phyloP scores from a whole-genome alignment of 202 grass and related monocot species.

The Elaeis oleifera region DNA sequence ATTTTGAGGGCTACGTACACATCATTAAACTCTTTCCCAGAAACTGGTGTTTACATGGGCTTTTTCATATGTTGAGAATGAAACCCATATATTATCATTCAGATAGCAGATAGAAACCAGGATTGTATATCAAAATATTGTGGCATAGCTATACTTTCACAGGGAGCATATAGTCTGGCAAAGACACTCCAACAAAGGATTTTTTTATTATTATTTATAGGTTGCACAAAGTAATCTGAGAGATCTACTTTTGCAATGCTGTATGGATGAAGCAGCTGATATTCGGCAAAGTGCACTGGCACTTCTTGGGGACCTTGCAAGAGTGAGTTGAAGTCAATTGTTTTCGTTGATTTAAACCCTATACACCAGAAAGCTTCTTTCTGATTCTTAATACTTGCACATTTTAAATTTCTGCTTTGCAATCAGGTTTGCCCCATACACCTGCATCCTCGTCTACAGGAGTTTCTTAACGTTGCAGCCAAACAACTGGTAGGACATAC shows the following conservation, averaged over 20 bases:
- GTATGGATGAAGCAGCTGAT: slow-evolving; percentile 86
- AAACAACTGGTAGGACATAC: slow-evolving; percentile 72
- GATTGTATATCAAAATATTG: no score
- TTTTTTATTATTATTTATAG: slow-evolving; percentile 25
- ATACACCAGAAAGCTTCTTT: slow-evolving; percentile 3
- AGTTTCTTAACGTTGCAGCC: slow-evolving; percentile 87
- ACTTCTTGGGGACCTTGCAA: slow-evolving; percentile 94
- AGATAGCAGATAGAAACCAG: no score
- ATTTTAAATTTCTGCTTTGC: slow-evolving; percentile 13
- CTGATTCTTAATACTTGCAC: slow-evolving; percentile 1
- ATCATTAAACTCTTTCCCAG: no score
- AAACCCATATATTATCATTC: no score
- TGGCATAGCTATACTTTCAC: no score
- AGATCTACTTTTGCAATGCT: slow-evolving; percentile 92
- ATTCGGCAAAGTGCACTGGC: slow-evolving; percentile 93
- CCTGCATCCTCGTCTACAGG: slow-evolving; percentile 63
- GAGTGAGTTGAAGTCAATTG: slow-evolving; percentile 41
- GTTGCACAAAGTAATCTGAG: slow-evolving; percentile 83
- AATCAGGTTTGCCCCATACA: slow-evolving; percentile 88
- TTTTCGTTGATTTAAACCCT: neutral
- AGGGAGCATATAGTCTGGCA: no score
- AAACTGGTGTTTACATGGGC: no score
- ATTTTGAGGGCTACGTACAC: no score
- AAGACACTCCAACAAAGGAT: no score
- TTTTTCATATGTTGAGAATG: no score